Conservation (phyloP, 495 filamentous ascomycete species). For the Rhypophila decipiens region DNA sequence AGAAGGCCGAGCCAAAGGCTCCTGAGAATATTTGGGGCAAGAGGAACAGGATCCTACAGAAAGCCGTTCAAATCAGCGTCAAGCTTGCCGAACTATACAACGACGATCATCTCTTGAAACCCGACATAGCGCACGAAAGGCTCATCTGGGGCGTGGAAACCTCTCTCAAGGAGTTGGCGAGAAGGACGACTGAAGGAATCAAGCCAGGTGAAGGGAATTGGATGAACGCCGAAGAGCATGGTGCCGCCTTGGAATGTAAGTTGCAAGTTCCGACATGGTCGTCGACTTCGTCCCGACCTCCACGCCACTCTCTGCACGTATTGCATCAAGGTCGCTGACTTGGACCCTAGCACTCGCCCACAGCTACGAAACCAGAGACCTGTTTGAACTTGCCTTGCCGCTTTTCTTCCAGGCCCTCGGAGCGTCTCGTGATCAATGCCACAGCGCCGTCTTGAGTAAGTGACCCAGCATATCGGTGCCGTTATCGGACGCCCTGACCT, state of each 20-base stretch:
- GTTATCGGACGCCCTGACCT: not conserved
- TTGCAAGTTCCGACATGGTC: conserved; percentile 3
- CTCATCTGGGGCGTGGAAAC: conserved; percentile 82
- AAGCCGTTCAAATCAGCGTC: conserved; percentile 64
- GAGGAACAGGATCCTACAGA: conserved; percentile 63
- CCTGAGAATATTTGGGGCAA: conserved; percentile 51
- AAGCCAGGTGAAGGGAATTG: conserved; percentile 62
- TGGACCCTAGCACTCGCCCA: conserved; percentile 54
- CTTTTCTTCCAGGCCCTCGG: conserved; percentile 78
- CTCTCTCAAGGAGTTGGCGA: conserved; percentile 61
- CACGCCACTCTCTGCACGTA: too few species aligned
- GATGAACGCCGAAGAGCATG: conserved; percentile 66
- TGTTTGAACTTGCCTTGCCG: conserved; percentile 76
- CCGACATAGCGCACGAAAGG: conserved; percentile 62
- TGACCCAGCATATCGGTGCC: conserved; percentile 2
- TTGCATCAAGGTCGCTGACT: conserved; percentile 14
- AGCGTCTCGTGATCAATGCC: conserved; percentile 59
- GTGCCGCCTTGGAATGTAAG: conserved; percentile 62
- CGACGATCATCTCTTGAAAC: conserved; percentile 50
- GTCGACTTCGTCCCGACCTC: too few species aligned
- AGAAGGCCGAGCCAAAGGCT: conserved; percentile 4
- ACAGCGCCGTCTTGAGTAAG: conserved; percentile 65
- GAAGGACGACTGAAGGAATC: conserved; percentile 56
- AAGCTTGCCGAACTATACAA: conserved; percentile 79
- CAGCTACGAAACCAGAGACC: conserved; percentile 61